phyloP scores from a whole-genome alignment of 225 moss, liverwort and hornwort genomes.

The Antitrichia curtipendula region DNA sequence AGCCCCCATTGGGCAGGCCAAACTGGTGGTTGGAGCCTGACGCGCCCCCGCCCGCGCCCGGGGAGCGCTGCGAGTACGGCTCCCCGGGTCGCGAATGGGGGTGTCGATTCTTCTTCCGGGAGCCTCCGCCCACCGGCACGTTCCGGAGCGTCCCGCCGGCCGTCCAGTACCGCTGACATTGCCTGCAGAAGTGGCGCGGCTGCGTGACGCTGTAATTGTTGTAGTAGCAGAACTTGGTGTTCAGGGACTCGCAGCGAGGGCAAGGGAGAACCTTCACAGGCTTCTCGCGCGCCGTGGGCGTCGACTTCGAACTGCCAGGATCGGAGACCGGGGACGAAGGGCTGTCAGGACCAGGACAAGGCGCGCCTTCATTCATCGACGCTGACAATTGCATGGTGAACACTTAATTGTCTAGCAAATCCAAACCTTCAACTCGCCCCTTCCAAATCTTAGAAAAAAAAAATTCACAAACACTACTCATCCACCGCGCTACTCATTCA shows the following conservation, averaged over 20 bases:
- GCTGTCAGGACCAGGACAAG: not conserved
- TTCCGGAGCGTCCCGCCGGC: conserved; percentile 50
- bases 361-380: not conserved
- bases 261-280: conserved; percentile 39
- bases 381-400: not conserved
- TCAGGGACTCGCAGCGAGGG: conserved; percentile 55
- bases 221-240: conserved; percentile 55
- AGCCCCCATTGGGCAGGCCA: not conserved
- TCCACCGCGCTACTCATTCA: not conserved
- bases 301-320: not conserved
- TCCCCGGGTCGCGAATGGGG: conserved; percentile 7
- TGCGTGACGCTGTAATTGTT: conserved; percentile 60
- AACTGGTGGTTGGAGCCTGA: not conserved
- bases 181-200: conserved; percentile 48
- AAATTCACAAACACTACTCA: not conserved
- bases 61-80: conserved; percentile 13
- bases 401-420: not conserved
- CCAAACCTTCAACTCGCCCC: not conserved
- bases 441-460: not conserved
- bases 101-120: conserved; percentile 31
- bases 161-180: conserved; percentile 59
- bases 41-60: not conserved
- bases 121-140: conserved; percentile 48
- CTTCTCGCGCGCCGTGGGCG: conserved; percentile 10
- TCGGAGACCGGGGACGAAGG: conserved; percentile 4